Evolutionary conservation across 2,329 filamentous ascomycete genomes (phyloP), one percentile per base, ranked within the genome.

Genomic region (Metarhizium anisopliae): DNA sequence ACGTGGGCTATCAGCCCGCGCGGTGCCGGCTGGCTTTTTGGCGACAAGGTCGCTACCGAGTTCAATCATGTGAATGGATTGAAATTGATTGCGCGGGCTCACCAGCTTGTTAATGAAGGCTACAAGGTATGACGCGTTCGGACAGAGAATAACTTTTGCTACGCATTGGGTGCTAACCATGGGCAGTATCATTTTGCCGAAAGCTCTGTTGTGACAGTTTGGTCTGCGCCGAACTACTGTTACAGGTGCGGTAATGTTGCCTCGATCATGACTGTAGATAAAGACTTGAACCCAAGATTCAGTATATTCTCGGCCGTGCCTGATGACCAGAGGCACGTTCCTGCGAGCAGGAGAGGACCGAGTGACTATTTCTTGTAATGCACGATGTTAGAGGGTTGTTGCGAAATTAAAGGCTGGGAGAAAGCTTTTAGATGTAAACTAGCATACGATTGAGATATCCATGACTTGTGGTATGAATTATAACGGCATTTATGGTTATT

Each of bases 51-150:
- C 20, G 94, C 96, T 49, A 94, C 87, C 62, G 96, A 99, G 70
- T 99, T 99, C 71, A 85, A 99, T 60, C 90, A 96, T 66, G 92
- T 99, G 65, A 99, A 99, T 70, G 90, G 87, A 58, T 89, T 99
- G 78, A 94, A 88, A 60, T 89, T 97, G 66, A 99, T 99, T 66
- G 82, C 96, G 32, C 87, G 94, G 52, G 94, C 94, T n/a, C 94
- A 99, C 72, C 94, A 99, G 74, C 81, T 99, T 2, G 96, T 96
- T 64, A 95, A 99, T 66, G 94, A 99, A 74, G 94, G 94, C 4
- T 99, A 95, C 73, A 96, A 99, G 79, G 89, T 96, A 66, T 59
- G 71, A 45, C 16, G 10, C 6, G 11, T 30, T 49, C 13, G 20
- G 54, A 16, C 30, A 25, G 29, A 11, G 25, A 43, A 30, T 4